Conservation (phyloP, 345 rosid genomes). For the Brassica juncea region DNA sequence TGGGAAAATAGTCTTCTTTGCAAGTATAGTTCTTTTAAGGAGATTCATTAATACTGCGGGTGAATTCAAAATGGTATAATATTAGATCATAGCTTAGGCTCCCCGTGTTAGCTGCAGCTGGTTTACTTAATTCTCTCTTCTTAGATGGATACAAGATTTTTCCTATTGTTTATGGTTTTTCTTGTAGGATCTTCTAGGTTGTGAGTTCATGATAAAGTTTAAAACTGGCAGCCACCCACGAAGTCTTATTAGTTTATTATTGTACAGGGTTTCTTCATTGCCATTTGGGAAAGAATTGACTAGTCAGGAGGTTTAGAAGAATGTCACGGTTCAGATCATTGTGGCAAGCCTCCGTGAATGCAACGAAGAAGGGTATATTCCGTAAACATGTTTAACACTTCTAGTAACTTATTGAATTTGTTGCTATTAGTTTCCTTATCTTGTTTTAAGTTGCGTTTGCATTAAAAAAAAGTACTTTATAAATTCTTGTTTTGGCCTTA, state of each 20-base stretch:
- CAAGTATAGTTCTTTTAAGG: background rate
- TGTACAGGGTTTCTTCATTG: slow-evolving; percentile 8
- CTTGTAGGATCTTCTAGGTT: background rate
- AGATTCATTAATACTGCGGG: background rate
- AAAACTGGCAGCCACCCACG: background rate
- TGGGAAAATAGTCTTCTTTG: background rate
- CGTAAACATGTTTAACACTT: slow-evolving; percentile 6
- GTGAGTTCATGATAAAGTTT: background rate
- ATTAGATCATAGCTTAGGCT: background rate
- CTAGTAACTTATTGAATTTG: background rate
- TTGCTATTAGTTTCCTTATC: background rate
- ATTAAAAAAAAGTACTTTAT: background rate
- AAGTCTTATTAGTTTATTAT: background rate
- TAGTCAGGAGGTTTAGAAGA: slow-evolving; percentile 13
- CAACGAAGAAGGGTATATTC: slow-evolving; percentile 73
- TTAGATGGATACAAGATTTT: background rate
- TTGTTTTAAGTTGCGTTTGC: background rate
- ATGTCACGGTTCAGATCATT: slow-evolving; percentile 79
- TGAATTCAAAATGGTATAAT: background rate
- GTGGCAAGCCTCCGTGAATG: slow-evolving; percentile 77
- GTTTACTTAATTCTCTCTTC: background rate
- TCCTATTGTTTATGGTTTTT: background rate
- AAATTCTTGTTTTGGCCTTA: background rate
- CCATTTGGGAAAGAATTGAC: slow-evolving; percentile 7
- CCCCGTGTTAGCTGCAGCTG: background rate